Conservation (phyloP, 83 land plant genomes). For the Diphasiastrum complanatum region DNA sequence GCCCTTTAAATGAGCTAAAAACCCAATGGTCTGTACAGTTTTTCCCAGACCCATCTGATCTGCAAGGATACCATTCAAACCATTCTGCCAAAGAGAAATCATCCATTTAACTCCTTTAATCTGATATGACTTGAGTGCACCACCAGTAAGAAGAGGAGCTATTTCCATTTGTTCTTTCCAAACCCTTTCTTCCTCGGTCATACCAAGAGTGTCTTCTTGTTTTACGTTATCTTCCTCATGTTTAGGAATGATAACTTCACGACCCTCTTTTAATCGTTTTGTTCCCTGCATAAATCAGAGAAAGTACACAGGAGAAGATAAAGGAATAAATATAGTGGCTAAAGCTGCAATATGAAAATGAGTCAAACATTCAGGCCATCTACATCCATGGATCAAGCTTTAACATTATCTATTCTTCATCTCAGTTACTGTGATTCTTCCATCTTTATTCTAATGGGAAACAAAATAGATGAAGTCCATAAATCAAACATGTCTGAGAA, state of each 20-base stretch:
- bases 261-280: too few relatives aligned
- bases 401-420: too few relatives aligned
- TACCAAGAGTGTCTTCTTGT: not conserved
- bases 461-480: too few relatives aligned
- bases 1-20: constrained; percentile 4
- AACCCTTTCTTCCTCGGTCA: not conserved
- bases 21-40: constrained; percentile 12
- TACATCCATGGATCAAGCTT: too few relatives aligned
- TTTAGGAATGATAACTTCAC: not conserved
- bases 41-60: constrained; percentile 16
- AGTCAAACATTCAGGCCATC: too few relatives aligned
- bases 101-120: constrained; percentile 6
- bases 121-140: constrained; percentile 6
- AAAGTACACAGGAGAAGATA: too few relatives aligned
- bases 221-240: not conserved
- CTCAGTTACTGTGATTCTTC: too few relatives aligned
- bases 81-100: constrained; percentile 6
- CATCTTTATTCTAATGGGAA: too few relatives aligned
- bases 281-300: too few relatives aligned
- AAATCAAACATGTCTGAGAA: too few relatives aligned
- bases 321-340: too few relatives aligned
- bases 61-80: constrained; percentile 9
- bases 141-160: not conserved
- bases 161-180: not conserved
- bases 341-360: too few relatives aligned